Evolutionary conservation across 257 asterid species (phyloP), one percentile per base, ranked within the genome.

Genomic region (Primulina eburnea): DNA sequence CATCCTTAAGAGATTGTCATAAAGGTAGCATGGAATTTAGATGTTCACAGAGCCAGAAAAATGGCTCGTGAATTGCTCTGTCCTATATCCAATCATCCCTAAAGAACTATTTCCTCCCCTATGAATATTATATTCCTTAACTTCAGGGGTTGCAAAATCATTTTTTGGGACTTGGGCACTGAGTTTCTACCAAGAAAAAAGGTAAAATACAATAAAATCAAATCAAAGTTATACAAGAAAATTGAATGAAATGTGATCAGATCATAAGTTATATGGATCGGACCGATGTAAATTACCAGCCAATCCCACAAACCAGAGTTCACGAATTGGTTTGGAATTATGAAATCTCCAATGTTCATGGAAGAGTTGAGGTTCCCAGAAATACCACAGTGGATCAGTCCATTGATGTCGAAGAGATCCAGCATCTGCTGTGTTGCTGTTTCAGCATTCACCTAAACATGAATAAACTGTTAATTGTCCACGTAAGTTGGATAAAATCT

Each of bases 231-330:
- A 17, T 43, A 38, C 53, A 11, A 43, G 53, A 43, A 43, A 9
- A 11, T 43, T 12, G 53, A 14, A 43, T 11, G n/a, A 43, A 12
- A 38, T 9, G n/a, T 50, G 7, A 17, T 50, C 8, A 47, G 18
- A 2, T 0, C 2, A 5, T 24, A 24, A 24, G 26, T 52, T 16
- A 32, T 16, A 32, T 21, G 21, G 60, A 11, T 50, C 18, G 28
- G 37, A 52, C 26, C n/a, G 6, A 43, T 20, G 9, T 12, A 12
- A 55, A 47, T 52, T 73, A 88, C 92, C 87, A 88, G 83, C 95
- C 92, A 86, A 73, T 88, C 90, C 95, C 90, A 88, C 47, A 83
- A 56, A 43, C 89, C 92, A 7, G 87, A 75, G 37, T 86, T 85
- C 71, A 81, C 86, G 43, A 88, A 66, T 73, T 80, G 79, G 7